Conservation (phyloP, 192 early-diverging fungal genomes). For the Entomortierella parvispora region DNA sequence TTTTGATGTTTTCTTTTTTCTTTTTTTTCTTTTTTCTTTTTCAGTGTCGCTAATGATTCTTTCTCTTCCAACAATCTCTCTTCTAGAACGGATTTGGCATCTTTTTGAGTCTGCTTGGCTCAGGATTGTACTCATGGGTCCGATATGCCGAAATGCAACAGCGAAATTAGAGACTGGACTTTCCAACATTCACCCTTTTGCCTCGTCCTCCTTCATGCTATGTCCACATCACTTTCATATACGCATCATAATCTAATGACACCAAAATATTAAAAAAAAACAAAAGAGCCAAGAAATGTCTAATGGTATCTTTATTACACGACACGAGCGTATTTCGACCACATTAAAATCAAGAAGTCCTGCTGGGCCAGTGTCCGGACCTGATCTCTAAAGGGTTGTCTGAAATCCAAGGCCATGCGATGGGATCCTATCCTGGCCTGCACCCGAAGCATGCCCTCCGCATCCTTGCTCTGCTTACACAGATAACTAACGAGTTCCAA, state of each 20-base stretch:
- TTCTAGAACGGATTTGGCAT: slow-evolving; percentile 67
- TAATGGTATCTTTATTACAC: slow-evolving; percentile 7
- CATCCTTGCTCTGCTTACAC: slow-evolving; percentile 27
- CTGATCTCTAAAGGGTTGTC: slow-evolving; percentile 35
- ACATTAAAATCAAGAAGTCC: slow-evolving; percentile 28
- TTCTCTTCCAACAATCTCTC: neutral
- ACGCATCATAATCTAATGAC: neutral
- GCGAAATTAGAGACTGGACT: slow-evolving; percentile 20
- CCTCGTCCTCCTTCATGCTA: no score
- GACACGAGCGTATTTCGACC: slow-evolving; percentile 30
- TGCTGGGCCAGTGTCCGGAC: slow-evolving; percentile 26
- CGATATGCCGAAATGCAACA: slow-evolving; percentile 64
- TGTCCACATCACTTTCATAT: neutral
- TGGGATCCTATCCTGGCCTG: slow-evolving; percentile 29
- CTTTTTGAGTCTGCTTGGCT: slow-evolving; percentile 64
- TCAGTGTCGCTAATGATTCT: neutral
- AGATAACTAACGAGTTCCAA: slow-evolving; percentile 33
- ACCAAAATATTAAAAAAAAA: neutral
- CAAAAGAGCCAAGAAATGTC: no score
- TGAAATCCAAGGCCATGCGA: slow-evolving; percentile 35
- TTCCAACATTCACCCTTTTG: no score
- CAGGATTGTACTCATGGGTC: slow-evolving; percentile 68
- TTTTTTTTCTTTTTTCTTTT: neutral
- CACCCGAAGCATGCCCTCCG: neutral
- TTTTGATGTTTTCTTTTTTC: slow-evolving; percentile 10